These are phyloP conservation scores for Ganoderma boninense DNA, from an alignment of 1,284 basidiomycete genomes.

Conservation along the genomic window DNA sequence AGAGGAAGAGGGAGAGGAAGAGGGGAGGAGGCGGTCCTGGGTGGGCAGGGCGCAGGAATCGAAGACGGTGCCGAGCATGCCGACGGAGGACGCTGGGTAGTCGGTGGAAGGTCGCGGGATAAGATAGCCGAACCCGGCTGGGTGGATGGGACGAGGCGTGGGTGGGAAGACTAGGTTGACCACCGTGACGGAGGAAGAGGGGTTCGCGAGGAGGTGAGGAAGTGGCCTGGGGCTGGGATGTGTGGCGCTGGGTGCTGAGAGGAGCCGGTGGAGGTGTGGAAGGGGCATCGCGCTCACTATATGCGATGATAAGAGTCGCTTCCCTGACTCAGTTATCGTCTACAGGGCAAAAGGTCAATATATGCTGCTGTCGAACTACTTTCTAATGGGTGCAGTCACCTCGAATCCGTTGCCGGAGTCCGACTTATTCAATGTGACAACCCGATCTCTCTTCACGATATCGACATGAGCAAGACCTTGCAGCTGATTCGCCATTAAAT, in stretches of 20 bases:
- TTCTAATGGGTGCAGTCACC: slow-evolving; percentile 37
- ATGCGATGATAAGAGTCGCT: slow-evolving; percentile 58
- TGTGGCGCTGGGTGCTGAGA: slow-evolving; percentile 36
- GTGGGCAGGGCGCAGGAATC: slow-evolving; percentile 79
- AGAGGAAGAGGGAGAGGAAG: slow-evolving; percentile 18
- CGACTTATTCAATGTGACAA: slow-evolving; percentile 47
- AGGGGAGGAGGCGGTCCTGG: slow-evolving; percentile 60
- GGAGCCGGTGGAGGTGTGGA: slow-evolving; percentile 63
- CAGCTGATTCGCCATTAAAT: slow-evolving; percentile 62
- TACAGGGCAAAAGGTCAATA: slow-evolving; percentile 33
- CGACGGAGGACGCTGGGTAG: slow-evolving; percentile 52
- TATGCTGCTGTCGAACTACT: not conserved
- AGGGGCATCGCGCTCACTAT: slow-evolving; percentile 79
- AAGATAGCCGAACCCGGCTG: slow-evolving; percentile 93
- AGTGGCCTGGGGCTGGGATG: slow-evolving; percentile 37
- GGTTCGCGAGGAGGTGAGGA: slow-evolving; percentile 61
- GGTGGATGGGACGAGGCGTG: slow-evolving; percentile 65
- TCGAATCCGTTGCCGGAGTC: slow-evolving; percentile 49
- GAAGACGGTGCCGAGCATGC: slow-evolving; percentile 85
- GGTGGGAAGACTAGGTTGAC: slow-evolving; percentile 77
- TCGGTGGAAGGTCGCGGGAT: slow-evolving; percentile 76
- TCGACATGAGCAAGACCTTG: slow-evolving; percentile 62
- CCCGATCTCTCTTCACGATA: slow-evolving; percentile 55
- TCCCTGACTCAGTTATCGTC: slow-evolving; percentile 52
- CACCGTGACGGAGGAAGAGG: slow-evolving; percentile 73